phyloP scores from a whole-genome alignment of 2,329 filamentous ascomycete species.

The Trichoderma lentiforme region DNA sequence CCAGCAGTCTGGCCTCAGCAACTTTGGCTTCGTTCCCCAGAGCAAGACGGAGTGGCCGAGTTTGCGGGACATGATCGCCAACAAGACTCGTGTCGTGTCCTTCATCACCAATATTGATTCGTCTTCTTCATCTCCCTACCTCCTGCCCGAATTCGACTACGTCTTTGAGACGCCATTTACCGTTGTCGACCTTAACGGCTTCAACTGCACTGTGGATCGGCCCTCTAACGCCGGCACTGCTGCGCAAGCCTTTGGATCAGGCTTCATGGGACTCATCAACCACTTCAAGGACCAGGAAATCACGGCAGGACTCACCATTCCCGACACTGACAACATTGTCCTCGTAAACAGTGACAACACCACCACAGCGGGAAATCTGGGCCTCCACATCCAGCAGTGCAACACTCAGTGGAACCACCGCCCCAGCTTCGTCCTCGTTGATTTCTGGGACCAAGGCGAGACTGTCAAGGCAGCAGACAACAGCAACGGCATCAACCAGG shows the following conservation, averaged over 20 bases:
- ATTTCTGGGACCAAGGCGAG: conserved; percentile 73
- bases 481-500: conserved; percentile 55
- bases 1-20: conserved; percentile 55
- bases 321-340: conserved; percentile 57
- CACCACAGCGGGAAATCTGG: conserved; percentile 49
- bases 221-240: conserved; percentile 52
- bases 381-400: conserved; percentile 53
- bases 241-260: conserved; percentile 51
- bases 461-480: conserved; percentile 66
- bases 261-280: conserved; percentile 71
- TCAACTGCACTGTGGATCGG: conserved; percentile 69
- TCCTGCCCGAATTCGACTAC: conserved; percentile 61
- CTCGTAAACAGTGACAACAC: conserved; percentile 64
- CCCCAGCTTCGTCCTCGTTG: conserved; percentile 73
- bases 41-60: conserved; percentile 62
- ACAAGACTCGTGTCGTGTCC: conserved; percentile 62
- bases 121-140: conserved; percentile 48
- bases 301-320: conserved; percentile 54
- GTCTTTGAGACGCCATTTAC: conserved; percentile 73
- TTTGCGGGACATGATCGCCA: conserved; percentile 63
- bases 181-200: conserved; percentile 58
- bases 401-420: conserved; percentile 54
- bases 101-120: conserved; percentile 60
- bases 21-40: conserved; percentile 58
- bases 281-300: conserved; percentile 69